Evolutionary conservation across 2,329 filamentous ascomycete genomes (phyloP).

Genomic region (Neofusicoccum sp.): DNA sequence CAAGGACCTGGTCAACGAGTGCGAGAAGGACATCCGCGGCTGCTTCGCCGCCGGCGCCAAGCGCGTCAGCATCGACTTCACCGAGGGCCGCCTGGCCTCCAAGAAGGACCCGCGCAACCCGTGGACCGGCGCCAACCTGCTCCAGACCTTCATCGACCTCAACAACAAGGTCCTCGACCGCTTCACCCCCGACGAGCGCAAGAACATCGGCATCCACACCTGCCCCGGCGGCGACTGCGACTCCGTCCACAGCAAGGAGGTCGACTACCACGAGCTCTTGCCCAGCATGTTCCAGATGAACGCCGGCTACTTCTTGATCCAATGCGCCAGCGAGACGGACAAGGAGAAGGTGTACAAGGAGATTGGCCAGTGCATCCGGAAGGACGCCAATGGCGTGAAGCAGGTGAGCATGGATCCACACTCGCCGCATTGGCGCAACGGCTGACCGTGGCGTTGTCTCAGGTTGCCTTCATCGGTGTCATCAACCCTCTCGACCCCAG

Average conservation of each 20-base stretch:
- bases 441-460: neutral
- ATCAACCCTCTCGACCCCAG: conserved; percentile 29
- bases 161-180: conserved; percentile 28
- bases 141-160: conserved; percentile 33
- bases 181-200: conserved; percentile 29
- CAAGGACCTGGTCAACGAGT: conserved; percentile 32
- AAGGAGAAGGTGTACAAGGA: conserved; percentile 31
- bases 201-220: conserved; percentile 35
- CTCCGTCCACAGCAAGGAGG: conserved; percentile 32
- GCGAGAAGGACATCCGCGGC: conserved; percentile 35
- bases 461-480: conserved; percentile 32
- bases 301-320: conserved; percentile 36
- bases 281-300: conserved; percentile 35
- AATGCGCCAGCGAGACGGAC: conserved; percentile 30
- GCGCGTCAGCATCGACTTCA: conserved; percentile 35
- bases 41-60: conserved; percentile 33
- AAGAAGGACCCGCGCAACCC: conserved; percentile 34
- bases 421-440: neutral
- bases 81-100: conserved; percentile 31
- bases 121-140: conserved; percentile 31
- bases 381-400: conserved; percentile 31
- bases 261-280: conserved; percentile 31
- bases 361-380: conserved; percentile 28
- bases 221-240: conserved; percentile 37
- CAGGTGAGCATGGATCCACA: conserved; percentile 18